These are phyloP conservation scores for Rhizopus microsporus DNA, from an alignment of 371 early-diverging fungal genomes.

Conservation along the genomic window DNA sequence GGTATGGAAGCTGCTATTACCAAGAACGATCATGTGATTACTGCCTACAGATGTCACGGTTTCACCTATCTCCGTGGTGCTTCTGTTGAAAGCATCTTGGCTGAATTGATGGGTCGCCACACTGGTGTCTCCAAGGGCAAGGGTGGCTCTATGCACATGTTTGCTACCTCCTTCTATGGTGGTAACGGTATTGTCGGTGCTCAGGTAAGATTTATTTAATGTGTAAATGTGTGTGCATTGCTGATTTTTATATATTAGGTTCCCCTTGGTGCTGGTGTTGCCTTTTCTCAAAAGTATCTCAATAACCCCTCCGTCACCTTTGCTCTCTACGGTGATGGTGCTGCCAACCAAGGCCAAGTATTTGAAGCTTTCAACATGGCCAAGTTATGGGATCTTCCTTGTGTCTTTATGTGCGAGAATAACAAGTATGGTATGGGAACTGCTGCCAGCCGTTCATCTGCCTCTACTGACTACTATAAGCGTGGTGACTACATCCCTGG, in stretches of 20 bases:
- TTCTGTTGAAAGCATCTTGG: slow-evolving; percentile 72
- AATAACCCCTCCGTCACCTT: slow-evolving; percentile 80
- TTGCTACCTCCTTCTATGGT: slow-evolving; percentile 95
- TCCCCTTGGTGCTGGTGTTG: slow-evolving; percentile 97
- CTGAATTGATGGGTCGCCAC: slow-evolving; percentile 87
- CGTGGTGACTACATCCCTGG: slow-evolving; percentile 98
- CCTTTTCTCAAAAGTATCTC: slow-evolving; percentile 95
- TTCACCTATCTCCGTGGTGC: slow-evolving; percentile 94
- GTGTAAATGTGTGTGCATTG: background rate
- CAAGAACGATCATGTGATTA: slow-evolving; percentile 91
- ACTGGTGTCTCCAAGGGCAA: slow-evolving; percentile 96
- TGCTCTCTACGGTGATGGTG: slow-evolving; percentile 98
- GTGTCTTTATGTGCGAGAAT: slow-evolving; percentile 98
- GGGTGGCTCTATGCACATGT: slow-evolving; percentile 99
- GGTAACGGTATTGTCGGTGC: slow-evolving; percentile 99
- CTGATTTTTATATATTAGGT: slow-evolving; percentile 40
- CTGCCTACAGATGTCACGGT: slow-evolving; percentile 99
- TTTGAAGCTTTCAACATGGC: slow-evolving; percentile 99
- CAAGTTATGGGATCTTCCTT: slow-evolving; percentile 97
- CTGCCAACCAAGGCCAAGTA: slow-evolving; percentile 99
- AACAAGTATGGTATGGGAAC: slow-evolving; percentile 99
- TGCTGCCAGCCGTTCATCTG: slow-evolving; percentile 85
- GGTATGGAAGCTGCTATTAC: slow-evolving; percentile 93
- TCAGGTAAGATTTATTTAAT: slow-evolving; percentile 55
- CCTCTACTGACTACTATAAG: slow-evolving; percentile 93